Percentiles rank a stretch among this genome's conserved stretches.
Evolutionary conservation across 768 basidiomycete species (phyloP).

Genomic region (Boletus bicolor): DNA sequence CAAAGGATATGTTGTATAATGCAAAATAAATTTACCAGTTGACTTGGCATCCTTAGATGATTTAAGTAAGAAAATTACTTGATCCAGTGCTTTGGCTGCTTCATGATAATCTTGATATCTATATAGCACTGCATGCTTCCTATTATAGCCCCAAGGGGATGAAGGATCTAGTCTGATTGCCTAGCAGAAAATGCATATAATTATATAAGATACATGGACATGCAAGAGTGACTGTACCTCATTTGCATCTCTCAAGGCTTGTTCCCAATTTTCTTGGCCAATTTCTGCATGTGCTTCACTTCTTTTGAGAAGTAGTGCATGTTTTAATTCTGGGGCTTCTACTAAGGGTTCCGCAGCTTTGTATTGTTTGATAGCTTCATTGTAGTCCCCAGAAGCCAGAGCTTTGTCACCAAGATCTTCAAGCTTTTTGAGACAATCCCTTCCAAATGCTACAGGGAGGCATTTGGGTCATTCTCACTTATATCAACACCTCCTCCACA

Average conservation of each 20-base stretch:
- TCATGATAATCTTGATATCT: neutral
- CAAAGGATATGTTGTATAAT: neutral
- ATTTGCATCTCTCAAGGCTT: slow-evolving; percentile 14
- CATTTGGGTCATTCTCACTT: no score
- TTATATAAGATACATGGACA: neutral
- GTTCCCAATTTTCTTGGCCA: neutral
- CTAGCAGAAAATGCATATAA: neutral
- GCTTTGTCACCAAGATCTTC: slow-evolving; percentile 9
- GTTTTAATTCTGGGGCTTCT: neutral
- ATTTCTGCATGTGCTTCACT: slow-evolving; percentile 6
- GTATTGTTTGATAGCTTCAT: slow-evolving; percentile 15
- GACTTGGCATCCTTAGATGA: slow-evolving; percentile 5
- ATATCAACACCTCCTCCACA: neutral
- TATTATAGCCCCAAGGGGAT: slow-evolving; percentile 18
- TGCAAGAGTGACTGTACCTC: slow-evolving; percentile 1
- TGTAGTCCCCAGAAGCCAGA: neutral
- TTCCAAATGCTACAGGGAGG: slow-evolving; percentile 2
- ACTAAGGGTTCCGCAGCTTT: slow-evolving; percentile 10
- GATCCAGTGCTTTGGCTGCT: slow-evolving; percentile 14
- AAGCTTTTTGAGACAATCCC: slow-evolving; percentile 8
- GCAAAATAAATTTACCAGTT: neutral
- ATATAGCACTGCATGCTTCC: slow-evolving; percentile 10
- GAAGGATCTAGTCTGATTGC: slow-evolving; percentile 11
- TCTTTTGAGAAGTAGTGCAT: slow-evolving; percentile 11
- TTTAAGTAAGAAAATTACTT: neutral